Evolutionary conservation across 768 basidiomycete genomes (phyloP), one percentile per base, ranked within the genome.

Genomic region (Rhizopogon roseolus): DNA sequence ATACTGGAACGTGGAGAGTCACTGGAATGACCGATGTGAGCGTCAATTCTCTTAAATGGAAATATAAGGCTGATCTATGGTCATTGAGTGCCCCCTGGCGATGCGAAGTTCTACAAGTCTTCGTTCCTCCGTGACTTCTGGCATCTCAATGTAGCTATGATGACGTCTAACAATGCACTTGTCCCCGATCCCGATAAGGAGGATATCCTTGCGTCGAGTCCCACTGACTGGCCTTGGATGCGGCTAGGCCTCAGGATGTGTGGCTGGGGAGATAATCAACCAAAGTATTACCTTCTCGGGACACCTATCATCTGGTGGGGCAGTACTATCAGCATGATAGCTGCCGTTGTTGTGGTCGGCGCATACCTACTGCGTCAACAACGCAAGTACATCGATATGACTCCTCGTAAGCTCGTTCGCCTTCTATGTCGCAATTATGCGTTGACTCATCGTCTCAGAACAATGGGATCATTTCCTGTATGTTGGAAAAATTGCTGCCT

Each of bases 91-190:
- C 93, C 94, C 10, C 62, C 82, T 4, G 96, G 90, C 2, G 78
- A 96, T 39, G 79, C 80, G 55, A 94, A 90, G 64, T 81, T 85
- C 54, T 97, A 96, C 73, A 78, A 74, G 38, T 96, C 96, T 1
- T 88, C 96, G 0, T 99, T 99, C 80, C 73, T 96, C 43, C 86
- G 90, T 49, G 96, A 99, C 73, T 99, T 99, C 71, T 95, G 93
- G 86, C 96, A 99, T 67, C 82, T 99, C 53, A 99, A 99, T 64
- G 93, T 99, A 25, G 97, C 95, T 7, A 99, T 99, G 97, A 94
- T 95, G 92, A 97, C 96, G 0, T 98, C 97, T 5, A 99, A 99
- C 75, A 99, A 99, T 65, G 96, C 97, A 0, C 86, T 99, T 52
- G 69, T 98, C 39, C 97, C 97, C 1, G 94, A 99, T 64, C 93